Conservation (phyloP, 257 asterid genomes). For the Ehretia macrophylla region DNA sequence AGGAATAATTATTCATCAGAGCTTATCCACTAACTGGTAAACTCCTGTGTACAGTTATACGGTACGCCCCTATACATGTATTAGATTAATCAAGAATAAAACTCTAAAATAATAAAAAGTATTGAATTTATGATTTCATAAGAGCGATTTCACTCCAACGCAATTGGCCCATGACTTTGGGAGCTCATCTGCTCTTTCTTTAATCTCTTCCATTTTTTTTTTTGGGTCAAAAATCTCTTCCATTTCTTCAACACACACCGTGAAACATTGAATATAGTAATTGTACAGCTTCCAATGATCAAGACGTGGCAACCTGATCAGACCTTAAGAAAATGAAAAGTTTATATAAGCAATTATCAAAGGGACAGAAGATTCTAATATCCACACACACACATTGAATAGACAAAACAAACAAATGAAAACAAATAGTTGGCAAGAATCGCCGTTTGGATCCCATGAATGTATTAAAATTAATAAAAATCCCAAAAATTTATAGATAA, state of each 20-base stretch:
- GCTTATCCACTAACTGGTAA: no score
- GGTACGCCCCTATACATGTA: no score
- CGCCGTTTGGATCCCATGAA: background rate
- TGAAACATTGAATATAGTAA: background rate
- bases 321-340: background rate
- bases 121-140: no score
- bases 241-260: background rate
- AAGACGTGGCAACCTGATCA: slow-evolving; percentile 11
- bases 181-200: background rate
- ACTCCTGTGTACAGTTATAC: no score
- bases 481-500: background rate
- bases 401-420: background rate
- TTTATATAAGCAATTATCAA: background rate
- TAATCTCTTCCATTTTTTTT: background rate
- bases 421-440: background rate
- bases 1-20: no score
- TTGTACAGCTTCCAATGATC: slow-evolving; percentile 9
- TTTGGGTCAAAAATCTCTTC: no score
- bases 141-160: no score
- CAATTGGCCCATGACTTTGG: no score
- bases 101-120: no score
- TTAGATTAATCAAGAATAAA: no score
- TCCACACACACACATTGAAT: background rate
- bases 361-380: background rate
- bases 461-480: no score